A percentile compares a stretch with the other conserved stretches of the same genome.
Evolutionary conservation across 2,329 filamentous ascomycete genomes (phyloP).

Genomic region (Raffaelea arxii): DNA sequence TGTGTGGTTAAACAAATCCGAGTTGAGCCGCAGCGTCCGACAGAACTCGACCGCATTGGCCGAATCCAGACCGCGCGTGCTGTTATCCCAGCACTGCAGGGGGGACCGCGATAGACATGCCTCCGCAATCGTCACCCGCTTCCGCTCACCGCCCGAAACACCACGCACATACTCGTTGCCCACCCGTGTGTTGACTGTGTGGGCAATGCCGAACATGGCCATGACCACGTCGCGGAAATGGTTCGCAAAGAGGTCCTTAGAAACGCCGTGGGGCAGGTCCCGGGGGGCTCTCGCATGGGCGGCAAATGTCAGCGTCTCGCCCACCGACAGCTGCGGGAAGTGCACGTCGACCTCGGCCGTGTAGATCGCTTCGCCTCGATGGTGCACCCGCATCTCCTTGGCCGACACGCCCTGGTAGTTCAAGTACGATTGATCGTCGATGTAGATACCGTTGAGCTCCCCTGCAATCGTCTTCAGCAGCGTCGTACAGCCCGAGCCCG

Average conservation of each 20-base stretch:
- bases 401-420: constrained; percentile 71
- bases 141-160: constrained; percentile 60
- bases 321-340: constrained; percentile 66
- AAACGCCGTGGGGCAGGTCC: constrained; percentile 48
- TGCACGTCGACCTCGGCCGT: constrained; percentile 76
- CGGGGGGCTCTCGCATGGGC: constrained; percentile 60
- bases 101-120: constrained; percentile 47
- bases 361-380: constrained; percentile 78
- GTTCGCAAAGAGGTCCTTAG: constrained; percentile 43
- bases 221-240: constrained; percentile 63
- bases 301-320: constrained; percentile 70
- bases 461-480: constrained; percentile 76
- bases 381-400: constrained; percentile 64
- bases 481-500: constrained; percentile 65
- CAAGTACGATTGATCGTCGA: constrained; percentile 60
- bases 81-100: constrained; percentile 59
- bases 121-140: constrained; percentile 54
- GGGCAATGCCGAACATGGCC: constrained; percentile 66
- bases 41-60: constrained; percentile 69
- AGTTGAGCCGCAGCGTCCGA: constrained; percentile 56
- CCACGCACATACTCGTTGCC: constrained; percentile 67
- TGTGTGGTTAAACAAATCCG: constrained; percentile 55
- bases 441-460: constrained; percentile 67
- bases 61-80: constrained; percentile 61
- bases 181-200: constrained; percentile 64